These are phyloP conservation scores for Cladosporium sp. DNA, from an alignment of 2,329 filamentous ascomycete species.

Conservation along the genomic window DNA sequence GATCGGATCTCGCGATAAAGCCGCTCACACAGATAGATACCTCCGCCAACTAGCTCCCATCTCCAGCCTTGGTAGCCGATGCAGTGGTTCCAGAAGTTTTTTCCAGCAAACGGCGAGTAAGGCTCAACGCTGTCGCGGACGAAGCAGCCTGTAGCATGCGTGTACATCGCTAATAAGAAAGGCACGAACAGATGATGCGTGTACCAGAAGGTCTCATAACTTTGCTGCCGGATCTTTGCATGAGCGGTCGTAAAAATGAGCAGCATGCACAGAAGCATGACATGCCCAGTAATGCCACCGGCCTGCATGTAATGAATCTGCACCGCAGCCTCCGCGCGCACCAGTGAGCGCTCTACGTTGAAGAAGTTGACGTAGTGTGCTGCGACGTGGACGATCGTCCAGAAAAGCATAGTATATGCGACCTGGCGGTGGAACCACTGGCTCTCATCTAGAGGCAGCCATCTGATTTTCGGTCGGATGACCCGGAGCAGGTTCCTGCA, in stretches of 20 bases:
- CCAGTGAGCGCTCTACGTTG: constrained; percentile 81
- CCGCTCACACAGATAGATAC: constrained; percentile 78
- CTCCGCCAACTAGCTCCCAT: constrained; percentile 87
- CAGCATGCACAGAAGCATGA: constrained; percentile 99
- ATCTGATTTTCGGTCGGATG: constrained; percentile 78
- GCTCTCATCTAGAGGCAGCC: constrained; percentile 90
- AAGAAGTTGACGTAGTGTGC: constrained; percentile 98
- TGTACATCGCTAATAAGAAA: constrained; percentile 89
- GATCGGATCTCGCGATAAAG: constrained; percentile 86
- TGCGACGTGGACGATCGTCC: constrained; percentile 67
- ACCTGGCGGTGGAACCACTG: constrained; percentile 95
- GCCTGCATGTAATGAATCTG: constrained; percentile 88
- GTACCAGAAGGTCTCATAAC: constrained; percentile 98
- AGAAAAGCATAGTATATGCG: constrained; percentile 81
- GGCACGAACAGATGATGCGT: constrained; percentile 98
- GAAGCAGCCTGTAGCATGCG: constrained; percentile 92
- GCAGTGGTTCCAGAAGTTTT: constrained; percentile 83
- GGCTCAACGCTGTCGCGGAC: constrained; percentile 71
- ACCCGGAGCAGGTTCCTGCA: constrained; percentile 84
- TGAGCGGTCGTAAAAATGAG: constrained; percentile 97
- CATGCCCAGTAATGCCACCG: constrained; percentile 88
- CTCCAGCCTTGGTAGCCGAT: constrained; percentile 94
- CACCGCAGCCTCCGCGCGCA: constrained; percentile 72
- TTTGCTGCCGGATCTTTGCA: constrained; percentile 88
- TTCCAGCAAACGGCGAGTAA: constrained; percentile 77